phyloP scores from a whole-genome alignment of 345 rosid species.

The Brassica nigra region DNA sequence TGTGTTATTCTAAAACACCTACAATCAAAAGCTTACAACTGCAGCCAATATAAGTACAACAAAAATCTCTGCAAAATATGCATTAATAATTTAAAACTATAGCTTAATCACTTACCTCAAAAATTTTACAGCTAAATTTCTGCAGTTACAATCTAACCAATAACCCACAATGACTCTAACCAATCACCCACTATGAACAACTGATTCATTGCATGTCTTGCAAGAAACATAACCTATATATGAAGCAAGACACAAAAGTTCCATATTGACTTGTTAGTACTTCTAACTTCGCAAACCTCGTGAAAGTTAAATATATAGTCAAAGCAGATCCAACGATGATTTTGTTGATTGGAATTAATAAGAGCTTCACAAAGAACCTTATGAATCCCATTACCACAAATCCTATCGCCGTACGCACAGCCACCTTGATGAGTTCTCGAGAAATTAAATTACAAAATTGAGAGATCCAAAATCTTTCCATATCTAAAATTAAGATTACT shows the following conservation, averaged over 20 bases:
- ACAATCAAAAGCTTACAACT: too few relatives aligned
- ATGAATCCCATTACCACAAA: constrained; percentile 89
- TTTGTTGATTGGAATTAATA: constrained; percentile 87
- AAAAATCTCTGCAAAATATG: too few relatives aligned
- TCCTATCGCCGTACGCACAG: constrained; percentile 79
- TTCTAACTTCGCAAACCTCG: not conserved
- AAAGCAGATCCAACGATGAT: constrained; percentile 74
- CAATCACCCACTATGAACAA: not conserved
- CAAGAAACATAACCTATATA: not conserved
- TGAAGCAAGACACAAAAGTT: not conserved
- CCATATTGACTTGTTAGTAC: not conserved
- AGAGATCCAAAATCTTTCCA: not conserved
- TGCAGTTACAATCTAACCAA: too few relatives aligned
- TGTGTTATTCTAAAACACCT: too few relatives aligned
- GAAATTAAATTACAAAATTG: not conserved
- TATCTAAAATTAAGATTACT: constrained; percentile 31
- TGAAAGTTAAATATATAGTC: constrained; percentile 26
- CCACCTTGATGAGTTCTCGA: constrained; percentile 71
- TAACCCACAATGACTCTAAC: too few relatives aligned
- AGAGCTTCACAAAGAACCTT: constrained; percentile 76
- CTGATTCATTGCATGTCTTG: not conserved
- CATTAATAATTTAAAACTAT: too few relatives aligned
- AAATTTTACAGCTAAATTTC: too few relatives aligned
- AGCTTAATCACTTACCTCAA: too few relatives aligned
- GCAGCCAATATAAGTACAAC: too few relatives aligned